These are phyloP conservation scores for Lachnellula arida DNA, from an alignment of 2,329 filamentous ascomycete species.

Conservation along the genomic window DNA sequence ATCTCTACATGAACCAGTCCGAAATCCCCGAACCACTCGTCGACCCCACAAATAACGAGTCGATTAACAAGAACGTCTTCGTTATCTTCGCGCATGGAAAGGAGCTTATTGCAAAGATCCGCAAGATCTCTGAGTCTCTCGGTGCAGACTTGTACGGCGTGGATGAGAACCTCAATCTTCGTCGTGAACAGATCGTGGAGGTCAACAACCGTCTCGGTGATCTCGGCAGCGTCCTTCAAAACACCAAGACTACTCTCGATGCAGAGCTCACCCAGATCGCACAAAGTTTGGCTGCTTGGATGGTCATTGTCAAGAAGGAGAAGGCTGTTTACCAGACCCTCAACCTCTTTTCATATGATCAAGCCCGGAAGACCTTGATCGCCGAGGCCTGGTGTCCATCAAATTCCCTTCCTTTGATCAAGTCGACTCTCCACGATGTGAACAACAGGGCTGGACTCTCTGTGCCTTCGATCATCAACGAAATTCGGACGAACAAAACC, in stretches of 20 bases:
- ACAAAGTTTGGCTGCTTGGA: conserved; percentile 89
- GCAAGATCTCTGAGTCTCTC: conserved; percentile 97
- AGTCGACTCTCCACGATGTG: conserved; percentile 91
- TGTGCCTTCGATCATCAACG: conserved; percentile 98
- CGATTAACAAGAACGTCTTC: conserved; percentile 95
- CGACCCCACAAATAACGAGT: conserved; percentile 88
- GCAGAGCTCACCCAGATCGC: conserved; percentile 92
- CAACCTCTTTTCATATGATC: conserved; percentile 95
- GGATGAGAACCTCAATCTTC: conserved; percentile 93
- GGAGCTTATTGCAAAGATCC: conserved; percentile 96
- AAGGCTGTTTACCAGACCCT: conserved; percentile 95
- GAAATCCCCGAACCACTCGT: conserved; percentile 93
- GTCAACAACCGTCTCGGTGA: conserved; percentile 92
- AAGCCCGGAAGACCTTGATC: conserved; percentile 90
- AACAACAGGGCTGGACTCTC: conserved; percentile 93
- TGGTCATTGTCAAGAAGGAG: conserved; percentile 96
- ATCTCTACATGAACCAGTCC: conserved; percentile 99
- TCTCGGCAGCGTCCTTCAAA: conserved; percentile 84
- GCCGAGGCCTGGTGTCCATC: conserved; percentile 97
- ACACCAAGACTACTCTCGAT: conserved; percentile 91
- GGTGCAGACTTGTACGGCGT: conserved; percentile 94
- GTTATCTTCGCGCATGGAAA: conserved; percentile 99
- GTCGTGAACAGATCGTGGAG: conserved; percentile 93
- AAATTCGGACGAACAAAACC: conserved; percentile 94
- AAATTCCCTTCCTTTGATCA: conserved; percentile 82